Percentiles rank a stretch among this genome's conserved stretches.
phyloP scores from a whole-genome alignment of 345 rosid genomes.

The Carallia pectinifolia region DNA sequence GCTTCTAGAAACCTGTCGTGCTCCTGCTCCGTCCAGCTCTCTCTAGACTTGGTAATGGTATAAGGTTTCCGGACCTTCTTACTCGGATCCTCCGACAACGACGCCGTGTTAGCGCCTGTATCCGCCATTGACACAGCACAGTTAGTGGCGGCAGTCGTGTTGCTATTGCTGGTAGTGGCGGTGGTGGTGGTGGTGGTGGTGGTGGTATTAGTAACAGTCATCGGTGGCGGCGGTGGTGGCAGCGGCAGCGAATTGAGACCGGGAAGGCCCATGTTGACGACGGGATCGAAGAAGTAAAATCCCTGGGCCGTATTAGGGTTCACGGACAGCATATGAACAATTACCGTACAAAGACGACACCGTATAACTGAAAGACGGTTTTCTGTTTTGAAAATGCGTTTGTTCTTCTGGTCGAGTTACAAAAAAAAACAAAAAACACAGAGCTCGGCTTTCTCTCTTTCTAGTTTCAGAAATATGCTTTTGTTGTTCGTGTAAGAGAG shows the following conservation, averaged over 20 bases:
- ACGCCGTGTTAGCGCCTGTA: conserved; percentile 18
- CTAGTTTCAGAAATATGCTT: no score
- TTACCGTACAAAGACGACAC: no score
- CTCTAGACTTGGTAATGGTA: conserved; percentile 88
- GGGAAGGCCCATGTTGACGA: conserved; percentile 40
- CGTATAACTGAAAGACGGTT: no score
- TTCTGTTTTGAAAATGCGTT: no score
- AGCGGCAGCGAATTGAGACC: conserved; percentile 37
- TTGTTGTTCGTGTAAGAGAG: no score
- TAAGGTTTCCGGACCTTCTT: conserved; percentile 92
- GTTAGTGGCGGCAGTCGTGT: no score
- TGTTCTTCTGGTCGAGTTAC: no score
- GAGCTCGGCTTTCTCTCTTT: no score
- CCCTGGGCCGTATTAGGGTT: conserved; percentile 44
- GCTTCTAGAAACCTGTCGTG: conserved; percentile 97
- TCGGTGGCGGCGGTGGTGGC: no score
- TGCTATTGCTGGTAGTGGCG: conserved; percentile 1
- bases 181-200: neutral
- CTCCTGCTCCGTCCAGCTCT: conserved; percentile 96
- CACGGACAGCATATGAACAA: no score
- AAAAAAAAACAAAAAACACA: no score
- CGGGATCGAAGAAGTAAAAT: conserved; percentile 38
- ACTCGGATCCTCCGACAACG: conserved; percentile 47
- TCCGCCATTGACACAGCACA: conserved; percentile 1
- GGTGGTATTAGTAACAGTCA: neutral